Evolutionary conservation across 164 flowering plant species (phyloP).

Genomic region (Tetrastigma voinierianum): DNA sequence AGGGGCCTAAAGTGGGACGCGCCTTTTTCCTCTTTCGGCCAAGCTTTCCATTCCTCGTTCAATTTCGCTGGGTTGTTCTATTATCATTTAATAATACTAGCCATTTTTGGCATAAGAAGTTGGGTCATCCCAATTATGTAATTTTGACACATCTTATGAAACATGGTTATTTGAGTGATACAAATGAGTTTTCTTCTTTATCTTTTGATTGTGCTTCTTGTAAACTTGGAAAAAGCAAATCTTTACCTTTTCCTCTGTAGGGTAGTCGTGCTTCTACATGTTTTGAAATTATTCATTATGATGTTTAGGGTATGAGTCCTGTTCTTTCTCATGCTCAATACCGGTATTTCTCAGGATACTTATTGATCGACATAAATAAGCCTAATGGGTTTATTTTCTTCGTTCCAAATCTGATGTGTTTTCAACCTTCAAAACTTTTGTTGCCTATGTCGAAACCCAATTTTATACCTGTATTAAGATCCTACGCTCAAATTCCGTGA

Average conservation of each 20-base stretch:
- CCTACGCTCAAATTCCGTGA: neutral
- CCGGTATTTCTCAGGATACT: neutral
- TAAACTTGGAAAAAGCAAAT: no score
- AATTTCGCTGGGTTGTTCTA: neutral
- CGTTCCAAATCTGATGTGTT: constrained; percentile 3
- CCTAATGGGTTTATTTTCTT: constrained; percentile 6
- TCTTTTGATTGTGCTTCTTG: neutral
- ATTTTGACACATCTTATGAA: neutral
- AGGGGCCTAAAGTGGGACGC: constrained; percentile 13
- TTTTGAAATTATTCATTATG: no score
- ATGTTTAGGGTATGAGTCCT: no score
- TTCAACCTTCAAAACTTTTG: neutral
- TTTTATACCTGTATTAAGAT: neutral
- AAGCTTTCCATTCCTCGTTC: neutral
- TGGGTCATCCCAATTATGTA: neutral
- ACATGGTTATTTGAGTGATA: neutral
- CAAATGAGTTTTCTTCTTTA: neutral
- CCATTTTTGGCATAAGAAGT: neutral
- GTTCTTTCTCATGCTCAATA: neutral
- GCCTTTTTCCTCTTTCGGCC: neutral
- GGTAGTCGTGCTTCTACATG: no score
- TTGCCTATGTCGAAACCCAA: constrained; percentile 1
- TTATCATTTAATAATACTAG: neutral
- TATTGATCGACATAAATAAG: no score
- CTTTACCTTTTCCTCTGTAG: no score